A percentile compares a stretch with the other conserved stretches of the same genome.
These are phyloP conservation scores for Cyberlindnera mycetangii DNA, from an alignment of 805 yeast genomes.

Conservation along the genomic window DNA sequence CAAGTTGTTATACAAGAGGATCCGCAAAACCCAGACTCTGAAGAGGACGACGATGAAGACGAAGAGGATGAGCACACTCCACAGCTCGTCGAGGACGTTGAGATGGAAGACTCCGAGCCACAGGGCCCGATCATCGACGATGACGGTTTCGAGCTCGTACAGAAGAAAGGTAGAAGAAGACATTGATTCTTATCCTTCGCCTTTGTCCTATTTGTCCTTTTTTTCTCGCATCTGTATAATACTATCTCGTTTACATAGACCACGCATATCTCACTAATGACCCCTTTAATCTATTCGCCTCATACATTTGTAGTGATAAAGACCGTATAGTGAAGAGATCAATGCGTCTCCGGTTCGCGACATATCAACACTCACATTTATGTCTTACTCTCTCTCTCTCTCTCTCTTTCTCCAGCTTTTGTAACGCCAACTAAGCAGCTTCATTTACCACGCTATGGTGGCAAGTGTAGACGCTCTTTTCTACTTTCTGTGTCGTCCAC, in stretches of 20 bases:
- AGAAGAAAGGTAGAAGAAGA: constrained; percentile 60
- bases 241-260: not conserved
- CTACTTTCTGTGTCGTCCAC: not conserved
- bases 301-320: no score
- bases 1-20: constrained; percentile 50
- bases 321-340: no score
- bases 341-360: no score
- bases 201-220: not conserved
- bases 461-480: not conserved
- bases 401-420: no score
- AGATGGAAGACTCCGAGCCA: constrained; percentile 36
- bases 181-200: constrained; percentile 11
- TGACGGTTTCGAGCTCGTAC: constrained; percentile 91
- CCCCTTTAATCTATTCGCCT: no score
- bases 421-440: not conserved
- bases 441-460: not conserved
- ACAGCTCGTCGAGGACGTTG: constrained; percentile 32
- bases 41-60: constrained; percentile 38
- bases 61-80: constrained; percentile 7
- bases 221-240: not conserved
- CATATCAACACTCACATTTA: no score
- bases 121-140: constrained; percentile 79
- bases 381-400: no score
- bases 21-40: constrained; percentile 57
- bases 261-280: not conserved